Evolutionary conservation across 2,329 filamentous ascomycete genomes (phyloP).

Genomic region (Pseudopithomyces chartarum): DNA sequence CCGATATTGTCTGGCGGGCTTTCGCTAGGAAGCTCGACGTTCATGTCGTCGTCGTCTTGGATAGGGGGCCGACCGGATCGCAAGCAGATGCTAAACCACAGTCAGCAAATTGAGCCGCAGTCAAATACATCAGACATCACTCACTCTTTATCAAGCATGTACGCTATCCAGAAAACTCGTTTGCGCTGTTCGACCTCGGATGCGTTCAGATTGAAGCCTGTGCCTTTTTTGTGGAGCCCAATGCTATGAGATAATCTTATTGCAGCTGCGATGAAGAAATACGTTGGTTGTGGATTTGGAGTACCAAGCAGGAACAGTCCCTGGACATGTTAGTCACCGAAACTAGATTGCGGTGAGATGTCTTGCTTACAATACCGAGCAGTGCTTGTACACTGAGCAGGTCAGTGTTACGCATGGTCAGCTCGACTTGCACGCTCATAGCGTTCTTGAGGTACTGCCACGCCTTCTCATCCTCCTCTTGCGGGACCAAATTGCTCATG

Average conservation of each 20-base stretch:
- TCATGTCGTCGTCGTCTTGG: constrained; percentile 85
- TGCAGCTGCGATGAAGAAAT: constrained; percentile 87
- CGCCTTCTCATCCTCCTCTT: constrained; percentile 90
- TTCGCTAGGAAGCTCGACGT: constrained; percentile 90
- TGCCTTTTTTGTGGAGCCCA: constrained; percentile 90
- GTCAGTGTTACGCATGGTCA: constrained; percentile 96
- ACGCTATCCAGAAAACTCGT: constrained; percentile 78
- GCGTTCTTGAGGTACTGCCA: constrained; percentile 98
- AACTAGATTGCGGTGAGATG: neutral
- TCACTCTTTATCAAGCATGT: constrained; percentile 73
- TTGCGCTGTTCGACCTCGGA: constrained; percentile 92
- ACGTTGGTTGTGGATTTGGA: constrained; percentile 92
- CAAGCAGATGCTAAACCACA: constrained; percentile 62
- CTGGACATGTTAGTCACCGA: constrained; percentile 39
- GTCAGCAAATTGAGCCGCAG: constrained; percentile 22
- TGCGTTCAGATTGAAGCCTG: constrained; percentile 89
- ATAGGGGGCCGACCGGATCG: constrained; percentile 73
- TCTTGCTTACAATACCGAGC: constrained; percentile 72
- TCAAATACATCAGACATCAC: constrained; percentile 10
- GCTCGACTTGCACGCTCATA: constrained; percentile 87
- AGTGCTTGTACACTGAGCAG: constrained; percentile 92
- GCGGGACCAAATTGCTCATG: constrained; percentile 90
- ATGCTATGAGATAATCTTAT: constrained; percentile 92
- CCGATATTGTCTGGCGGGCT: constrained; percentile 91
- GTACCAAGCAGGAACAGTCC: constrained; percentile 94